phyloP scores from a whole-genome alignment of 169 alveolate genomes.

The Besnoitia besnoiti region DNA sequence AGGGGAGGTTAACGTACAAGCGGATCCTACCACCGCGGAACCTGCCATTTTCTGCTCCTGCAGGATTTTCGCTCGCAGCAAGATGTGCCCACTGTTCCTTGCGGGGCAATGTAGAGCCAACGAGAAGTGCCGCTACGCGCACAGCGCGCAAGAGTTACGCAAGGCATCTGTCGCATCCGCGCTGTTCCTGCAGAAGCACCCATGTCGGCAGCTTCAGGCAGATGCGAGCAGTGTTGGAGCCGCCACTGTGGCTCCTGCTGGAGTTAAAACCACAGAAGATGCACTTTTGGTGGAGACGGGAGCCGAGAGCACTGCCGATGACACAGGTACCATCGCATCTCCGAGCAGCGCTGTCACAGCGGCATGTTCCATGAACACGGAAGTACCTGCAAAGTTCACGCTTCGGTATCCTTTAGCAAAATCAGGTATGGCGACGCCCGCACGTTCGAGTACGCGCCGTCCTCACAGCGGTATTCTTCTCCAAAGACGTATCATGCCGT shows the following conservation, averaged over 20 bases:
- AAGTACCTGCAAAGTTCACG: background rate
- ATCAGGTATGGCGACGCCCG: background rate
- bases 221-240: background rate
- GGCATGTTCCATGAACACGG: background rate
- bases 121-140: background rate
- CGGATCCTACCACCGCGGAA: too few species aligned
- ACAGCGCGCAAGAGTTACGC: background rate
- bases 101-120: background rate
- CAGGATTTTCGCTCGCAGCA: background rate
- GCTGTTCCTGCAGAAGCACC: slow-evolving; percentile 11
- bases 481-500: background rate
- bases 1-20: too few species aligned
- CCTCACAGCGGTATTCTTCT: background rate
- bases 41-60: background rate
- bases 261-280: background rate
- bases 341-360: background rate
- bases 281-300: background rate
- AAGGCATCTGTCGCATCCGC: background rate
- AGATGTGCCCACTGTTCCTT: background rate
- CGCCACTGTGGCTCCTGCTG: background rate
- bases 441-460: background rate
- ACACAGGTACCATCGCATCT: background rate
- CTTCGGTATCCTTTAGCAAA: background rate
- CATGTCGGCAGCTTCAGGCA: background rate
- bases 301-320: background rate